Evolutionary conservation across 2,329 filamentous ascomycete species (phyloP), one percentile per base, ranked within the genome.

Genomic region (Cryphonectria nitschkei): DNA sequence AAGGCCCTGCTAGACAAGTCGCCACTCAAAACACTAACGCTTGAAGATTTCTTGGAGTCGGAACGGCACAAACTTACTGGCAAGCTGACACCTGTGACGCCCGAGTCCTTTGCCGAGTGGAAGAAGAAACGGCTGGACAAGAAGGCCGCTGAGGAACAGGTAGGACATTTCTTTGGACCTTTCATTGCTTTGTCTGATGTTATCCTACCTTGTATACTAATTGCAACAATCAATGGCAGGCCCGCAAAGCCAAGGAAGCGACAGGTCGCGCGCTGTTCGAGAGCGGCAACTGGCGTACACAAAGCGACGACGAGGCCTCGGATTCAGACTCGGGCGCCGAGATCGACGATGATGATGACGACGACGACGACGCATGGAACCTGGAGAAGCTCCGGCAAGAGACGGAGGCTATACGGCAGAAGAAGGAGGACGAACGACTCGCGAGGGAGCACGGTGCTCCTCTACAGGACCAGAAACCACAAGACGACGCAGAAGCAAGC

Each of bases 1-100:
- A 99, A 98, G 84, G 96, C 96, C 3, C 84, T 98, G 69, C 86
- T 97, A 87, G 96, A 98, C 81, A 99, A 99, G 83, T 97, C 93
- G 9, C 95, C 97, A 7, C 86, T 98, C 71, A 94, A 95, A 80
- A 98, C 96, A 1, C 87, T 99, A 67, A 99, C 96, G 0, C 87
- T 99, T 63, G 96, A 99, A 84, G 96, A 99, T 80, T 99, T 98
- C 86, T 84, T 99, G 69, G 96, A 99, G 81, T 95, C 93, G 0
- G 95, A 99, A 84, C 89, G 96, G 76, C 94, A 98, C 84, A 98
- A 98, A 82, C 89, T 99, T 67, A 95, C 92, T 0, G 96, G 95
- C 69, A 94, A 87, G 0, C 86, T 98, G 67, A 99, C 97, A 1
- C 97, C 97, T 6, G 97, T 99, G 73, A 99, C 93, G 0, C 92